phyloP scores from a whole-genome alignment of 257 asterid species.

The Nemophila menziesii region DNA sequence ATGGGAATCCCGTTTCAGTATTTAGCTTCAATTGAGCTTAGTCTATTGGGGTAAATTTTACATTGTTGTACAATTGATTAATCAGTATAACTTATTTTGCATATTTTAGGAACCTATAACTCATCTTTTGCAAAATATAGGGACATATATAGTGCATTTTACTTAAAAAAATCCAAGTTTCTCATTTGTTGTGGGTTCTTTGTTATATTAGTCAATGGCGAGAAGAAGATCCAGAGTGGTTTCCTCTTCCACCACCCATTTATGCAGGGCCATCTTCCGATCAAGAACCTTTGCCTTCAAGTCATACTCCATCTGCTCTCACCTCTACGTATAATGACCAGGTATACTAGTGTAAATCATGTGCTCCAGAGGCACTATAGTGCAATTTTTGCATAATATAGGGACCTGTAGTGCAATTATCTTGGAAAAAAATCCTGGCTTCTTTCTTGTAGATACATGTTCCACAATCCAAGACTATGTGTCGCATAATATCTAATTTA shows the following conservation, averaged over 20 bases:
- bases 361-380: too few relatives aligned
- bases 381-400: too few relatives aligned
- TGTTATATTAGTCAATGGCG: constrained; percentile 32
- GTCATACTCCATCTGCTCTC: constrained; percentile 32
- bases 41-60: constrained; percentile 60
- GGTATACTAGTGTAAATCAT: too few relatives aligned
- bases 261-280: constrained; percentile 28
- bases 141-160: too few relatives aligned
- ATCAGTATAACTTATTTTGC: not conserved
- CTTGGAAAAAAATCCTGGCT: not conserved
- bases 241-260: constrained; percentile 81
- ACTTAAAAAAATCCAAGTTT: not conserved
- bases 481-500: too few relatives aligned
- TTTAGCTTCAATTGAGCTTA: constrained; percentile 88
- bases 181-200: not conserved
- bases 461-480: too few relatives aligned
- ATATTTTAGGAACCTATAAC: too few relatives aligned
- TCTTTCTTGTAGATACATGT: constrained; percentile 3
- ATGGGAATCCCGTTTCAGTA: constrained; percentile 94
- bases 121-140: not conserved
- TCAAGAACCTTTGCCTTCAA: constrained; percentile 29
- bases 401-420: too few relatives aligned
- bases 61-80: not conserved
- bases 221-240: constrained; percentile 41
- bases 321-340: constrained; percentile 35